Conservation (phyloP, 192 early-diverging fungal genomes). For the Gamsiella multidivaricata region DNA sequence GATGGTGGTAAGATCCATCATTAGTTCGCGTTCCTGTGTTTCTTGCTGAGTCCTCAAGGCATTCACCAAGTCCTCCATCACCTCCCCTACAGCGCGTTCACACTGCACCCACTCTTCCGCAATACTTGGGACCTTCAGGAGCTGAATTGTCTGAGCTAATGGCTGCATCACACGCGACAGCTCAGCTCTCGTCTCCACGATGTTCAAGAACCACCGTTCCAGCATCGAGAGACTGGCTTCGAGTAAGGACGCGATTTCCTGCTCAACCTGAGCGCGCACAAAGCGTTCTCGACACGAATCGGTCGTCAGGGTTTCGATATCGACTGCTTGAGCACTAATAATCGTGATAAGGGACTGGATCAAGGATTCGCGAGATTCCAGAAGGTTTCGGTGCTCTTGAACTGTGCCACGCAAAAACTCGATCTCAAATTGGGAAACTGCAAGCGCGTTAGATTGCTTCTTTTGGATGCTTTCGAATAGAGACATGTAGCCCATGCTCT, state of each 20-base stretch:
- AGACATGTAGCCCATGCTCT: slow-evolving; percentile 53
- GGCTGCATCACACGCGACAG: slow-evolving; percentile 10
- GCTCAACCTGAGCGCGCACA: slow-evolving; percentile 19
- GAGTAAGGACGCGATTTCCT: slow-evolving; percentile 35
- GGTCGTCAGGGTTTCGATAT: slow-evolving; percentile 14
- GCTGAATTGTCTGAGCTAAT: slow-evolving; percentile 24
- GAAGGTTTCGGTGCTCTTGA: slow-evolving; percentile 3
- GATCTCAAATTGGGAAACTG: slow-evolving; percentile 39
- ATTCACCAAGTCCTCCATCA: slow-evolving; percentile 13
- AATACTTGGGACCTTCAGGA: slow-evolving; percentile 15
- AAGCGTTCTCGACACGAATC: slow-evolving; percentile 10
- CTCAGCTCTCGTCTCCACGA: slow-evolving; percentile 3
- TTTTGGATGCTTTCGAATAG: slow-evolving; percentile 49
- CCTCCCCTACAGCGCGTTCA: background rate
- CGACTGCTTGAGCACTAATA: slow-evolving; percentile 20
- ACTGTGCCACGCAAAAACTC: slow-evolving; percentile 1
- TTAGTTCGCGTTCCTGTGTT: slow-evolving; percentile 25
- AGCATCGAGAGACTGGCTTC: slow-evolving; percentile 43
- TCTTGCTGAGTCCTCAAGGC: slow-evolving; percentile 21
- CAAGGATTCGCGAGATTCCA: slow-evolving; percentile 26
- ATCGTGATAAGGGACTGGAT: slow-evolving; percentile 10
- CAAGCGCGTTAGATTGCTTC: slow-evolving; percentile 46
- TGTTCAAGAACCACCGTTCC: slow-evolving; percentile 21
- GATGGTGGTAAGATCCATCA: background rate
- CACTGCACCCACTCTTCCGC: slow-evolving; percentile 30